phyloP scores from a whole-genome alignment of 2,329 filamentous ascomycete species.

The Stachybotrys elegans region DNA sequence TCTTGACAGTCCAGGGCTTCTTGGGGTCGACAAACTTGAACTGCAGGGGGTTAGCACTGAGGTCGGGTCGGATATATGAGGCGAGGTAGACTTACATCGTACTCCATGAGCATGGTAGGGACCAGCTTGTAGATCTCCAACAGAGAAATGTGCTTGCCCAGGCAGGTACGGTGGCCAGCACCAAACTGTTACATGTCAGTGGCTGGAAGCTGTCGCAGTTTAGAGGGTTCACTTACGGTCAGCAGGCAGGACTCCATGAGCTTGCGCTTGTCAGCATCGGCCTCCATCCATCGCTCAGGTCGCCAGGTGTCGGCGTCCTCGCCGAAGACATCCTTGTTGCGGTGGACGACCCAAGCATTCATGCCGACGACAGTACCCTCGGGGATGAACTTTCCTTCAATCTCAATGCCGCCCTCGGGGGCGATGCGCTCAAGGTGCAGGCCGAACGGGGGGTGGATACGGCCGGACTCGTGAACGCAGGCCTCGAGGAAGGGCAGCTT shows the following conservation, averaged over 20 bases:
- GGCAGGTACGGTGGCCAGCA: conserved; percentile 33
- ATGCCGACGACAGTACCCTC: conserved; percentile 26
- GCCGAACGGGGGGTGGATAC: conserved; percentile 39
- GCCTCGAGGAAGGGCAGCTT: conserved; percentile 28
- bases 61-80: background rate
- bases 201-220: background rate
- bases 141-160: conserved; percentile 37
- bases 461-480: conserved; percentile 42
- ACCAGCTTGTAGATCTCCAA: conserved; percentile 29
- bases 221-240: conserved; percentile 12
- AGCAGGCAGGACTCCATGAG: conserved; percentile 22
- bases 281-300: conserved; percentile 36
- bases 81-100: background rate
- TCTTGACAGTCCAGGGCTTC: background rate
- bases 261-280: conserved; percentile 16
- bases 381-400: conserved; percentile 27
- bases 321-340: conserved; percentile 23
- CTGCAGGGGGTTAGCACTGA: background rate
- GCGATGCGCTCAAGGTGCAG: conserved; percentile 42
- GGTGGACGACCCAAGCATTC: conserved; percentile 31
- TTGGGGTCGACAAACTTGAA: background rate
- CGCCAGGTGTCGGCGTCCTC: conserved; percentile 27
- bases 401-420: conserved; percentile 28
- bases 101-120: background rate
- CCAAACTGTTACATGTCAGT: conserved; percentile 25